phyloP scores from a whole-genome alignment of 75 land plant species.

The Picea sitchensis region DNA sequence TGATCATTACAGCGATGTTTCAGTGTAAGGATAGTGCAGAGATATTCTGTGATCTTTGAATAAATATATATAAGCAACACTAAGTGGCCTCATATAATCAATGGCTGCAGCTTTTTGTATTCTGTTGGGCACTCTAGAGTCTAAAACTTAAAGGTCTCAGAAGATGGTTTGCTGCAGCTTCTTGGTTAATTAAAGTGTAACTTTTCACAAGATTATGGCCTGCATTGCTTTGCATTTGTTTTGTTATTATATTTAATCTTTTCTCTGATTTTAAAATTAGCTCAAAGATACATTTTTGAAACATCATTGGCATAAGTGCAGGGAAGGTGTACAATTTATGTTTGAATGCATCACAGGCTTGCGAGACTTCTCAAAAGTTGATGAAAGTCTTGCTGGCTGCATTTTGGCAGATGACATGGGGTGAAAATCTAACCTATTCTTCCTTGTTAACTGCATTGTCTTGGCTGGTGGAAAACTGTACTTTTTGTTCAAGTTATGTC shows the following conservation, averaged over 20 bases:
- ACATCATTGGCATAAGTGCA: constrained; percentile 23
- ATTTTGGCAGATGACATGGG: constrained; percentile 99
- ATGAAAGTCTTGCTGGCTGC: constrained; percentile 61
- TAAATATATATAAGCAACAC: not conserved
- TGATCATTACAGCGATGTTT: not conserved
- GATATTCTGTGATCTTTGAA: not conserved
- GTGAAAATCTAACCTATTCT: constrained; percentile 27
- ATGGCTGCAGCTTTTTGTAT: not conserved
- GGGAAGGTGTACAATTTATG: constrained; percentile 99
- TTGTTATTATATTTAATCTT: not conserved
- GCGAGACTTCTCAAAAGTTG: constrained; percentile 39
- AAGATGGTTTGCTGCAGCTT: not conserved
- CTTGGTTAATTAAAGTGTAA: not conserved
- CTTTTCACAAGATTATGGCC: not conserved
- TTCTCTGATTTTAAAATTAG: not conserved
- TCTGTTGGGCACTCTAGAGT: not conserved
- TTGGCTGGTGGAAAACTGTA: not conserved
- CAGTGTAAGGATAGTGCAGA: not conserved
- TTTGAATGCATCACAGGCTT: constrained; percentile 97
- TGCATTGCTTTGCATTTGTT: not conserved
- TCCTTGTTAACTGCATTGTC: not conserved
- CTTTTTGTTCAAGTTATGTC: not conserved
- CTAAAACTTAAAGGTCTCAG: not conserved
- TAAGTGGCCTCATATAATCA: not conserved
- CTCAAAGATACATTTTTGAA: not conserved